Conservation (phyloP, 2,329 filamentous ascomycete species). For the Conoideocrella luteorostrata region DNA sequence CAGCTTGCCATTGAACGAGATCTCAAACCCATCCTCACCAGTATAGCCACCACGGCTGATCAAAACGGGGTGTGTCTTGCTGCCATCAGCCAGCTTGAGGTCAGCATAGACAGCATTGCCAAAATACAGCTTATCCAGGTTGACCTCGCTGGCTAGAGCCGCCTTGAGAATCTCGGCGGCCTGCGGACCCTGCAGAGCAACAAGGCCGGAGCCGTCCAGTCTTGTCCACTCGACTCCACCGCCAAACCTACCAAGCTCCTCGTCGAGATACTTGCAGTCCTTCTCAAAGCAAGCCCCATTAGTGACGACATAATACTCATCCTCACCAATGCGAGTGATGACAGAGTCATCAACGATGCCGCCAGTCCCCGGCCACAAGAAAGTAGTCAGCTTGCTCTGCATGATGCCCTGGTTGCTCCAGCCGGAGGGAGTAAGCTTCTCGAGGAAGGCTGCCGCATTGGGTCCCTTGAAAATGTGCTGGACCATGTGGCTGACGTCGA, state of each 20-base stretch:
- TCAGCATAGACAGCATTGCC: conserved; percentile 64
- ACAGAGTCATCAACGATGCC: conserved; percentile 95
- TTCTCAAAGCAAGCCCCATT: conserved; percentile 91
- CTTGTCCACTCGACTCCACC: conserved; percentile 60
- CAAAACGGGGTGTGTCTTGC: conserved; percentile 39
- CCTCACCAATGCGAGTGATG: conserved; percentile 69
- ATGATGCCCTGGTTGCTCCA: conserved; percentile 58
- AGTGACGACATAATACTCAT: conserved; percentile 86
- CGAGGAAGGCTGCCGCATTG: conserved; percentile 72
- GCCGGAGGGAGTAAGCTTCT: conserved; percentile 74
- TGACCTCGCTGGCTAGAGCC: conserved; percentile 47
- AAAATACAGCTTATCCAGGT: conserved; percentile 71
- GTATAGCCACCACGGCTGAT: conserved; percentile 92
- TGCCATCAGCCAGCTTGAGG: conserved; percentile 53
- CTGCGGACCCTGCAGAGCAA: conserved; percentile 85
- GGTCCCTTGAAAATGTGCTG: conserved; percentile 81
- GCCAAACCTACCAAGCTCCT: conserved; percentile 57
- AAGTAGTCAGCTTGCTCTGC: conserved; percentile 74
- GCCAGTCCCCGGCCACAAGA: conserved; percentile 72
- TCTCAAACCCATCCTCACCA: conserved; percentile 96
- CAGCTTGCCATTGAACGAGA: conserved; percentile 59
- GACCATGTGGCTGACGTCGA: conserved; percentile 96
- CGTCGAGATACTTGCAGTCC: conserved; percentile 69
- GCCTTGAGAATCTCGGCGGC: conserved; percentile 62
- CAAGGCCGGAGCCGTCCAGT: conserved; percentile 65